Conservation (phyloP, 2,329 filamentous ascomycete species). For the Colletotrichum incanum region DNA sequence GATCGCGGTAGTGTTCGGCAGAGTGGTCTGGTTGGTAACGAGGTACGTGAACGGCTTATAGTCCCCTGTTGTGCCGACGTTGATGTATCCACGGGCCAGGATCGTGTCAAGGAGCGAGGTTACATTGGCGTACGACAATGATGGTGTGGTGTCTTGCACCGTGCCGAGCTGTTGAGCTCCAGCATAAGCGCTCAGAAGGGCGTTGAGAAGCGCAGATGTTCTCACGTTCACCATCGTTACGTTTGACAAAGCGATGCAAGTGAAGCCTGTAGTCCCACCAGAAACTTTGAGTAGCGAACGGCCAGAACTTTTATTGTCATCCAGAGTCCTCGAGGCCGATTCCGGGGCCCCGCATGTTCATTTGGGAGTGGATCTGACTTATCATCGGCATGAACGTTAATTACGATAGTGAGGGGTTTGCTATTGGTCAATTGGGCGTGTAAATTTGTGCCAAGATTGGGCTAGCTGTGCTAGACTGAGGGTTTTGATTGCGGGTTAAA, state of each 20-base stretch:
- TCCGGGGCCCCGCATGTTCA: constrained; percentile 36
- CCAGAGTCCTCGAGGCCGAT: constrained; percentile 18
- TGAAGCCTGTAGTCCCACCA: not conserved
- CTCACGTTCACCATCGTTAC: constrained; percentile 4
- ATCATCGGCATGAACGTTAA: constrained; percentile 9
- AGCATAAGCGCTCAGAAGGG: not conserved
- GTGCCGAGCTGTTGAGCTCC: constrained; percentile 14
- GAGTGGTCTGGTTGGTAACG: constrained; percentile 25
- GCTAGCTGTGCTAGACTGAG: constrained; percentile 5
- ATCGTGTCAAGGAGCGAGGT: constrained; percentile 39
- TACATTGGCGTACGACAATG: constrained; percentile 26
- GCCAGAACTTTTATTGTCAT: not conserved
- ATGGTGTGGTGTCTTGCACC: not conserved
- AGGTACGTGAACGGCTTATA: constrained; percentile 43
- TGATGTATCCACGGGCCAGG: constrained; percentile 38
- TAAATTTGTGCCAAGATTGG: constrained; percentile 8
- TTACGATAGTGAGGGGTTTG: constrained; percentile 4
- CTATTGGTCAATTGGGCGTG: constrained; percentile 13
- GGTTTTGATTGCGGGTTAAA: not conserved
- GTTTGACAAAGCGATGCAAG: not conserved
- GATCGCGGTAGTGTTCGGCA: constrained; percentile 19
- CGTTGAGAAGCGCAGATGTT: not conserved
- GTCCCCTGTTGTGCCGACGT: constrained; percentile 39
- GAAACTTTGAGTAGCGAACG: not conserved
- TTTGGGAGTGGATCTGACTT: constrained; percentile 28